Conservation (phyloP, 2,329 filamentous ascomycete species). For the Akanthomyces dipterigenus region DNA sequence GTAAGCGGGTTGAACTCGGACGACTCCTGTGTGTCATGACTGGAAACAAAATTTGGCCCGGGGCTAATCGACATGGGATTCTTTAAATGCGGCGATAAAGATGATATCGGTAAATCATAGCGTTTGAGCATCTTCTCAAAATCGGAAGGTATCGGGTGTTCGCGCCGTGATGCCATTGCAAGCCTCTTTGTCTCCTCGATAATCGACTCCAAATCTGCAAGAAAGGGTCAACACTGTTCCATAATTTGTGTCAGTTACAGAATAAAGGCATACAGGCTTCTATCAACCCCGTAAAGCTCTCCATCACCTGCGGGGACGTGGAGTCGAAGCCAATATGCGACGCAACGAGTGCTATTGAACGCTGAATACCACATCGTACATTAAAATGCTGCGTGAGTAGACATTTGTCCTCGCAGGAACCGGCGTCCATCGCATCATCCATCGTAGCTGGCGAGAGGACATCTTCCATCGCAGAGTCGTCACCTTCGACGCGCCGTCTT, state of each 20-base stretch:
- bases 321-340: constrained; percentile 52
- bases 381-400: constrained; percentile 26
- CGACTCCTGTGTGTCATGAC: constrained; percentile 26
- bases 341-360: constrained; percentile 49
- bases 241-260: no score
- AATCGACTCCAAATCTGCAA: constrained; percentile 44
- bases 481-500: not conserved
- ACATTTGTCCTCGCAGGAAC: constrained; percentile 14
- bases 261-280: constrained; percentile 46
- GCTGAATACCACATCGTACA: constrained; percentile 36
- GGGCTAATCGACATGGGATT: constrained; percentile 36
- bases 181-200: constrained; percentile 41
- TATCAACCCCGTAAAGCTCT: constrained; percentile 48
- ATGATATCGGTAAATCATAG: constrained; percentile 44
- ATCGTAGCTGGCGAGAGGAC: not conserved
- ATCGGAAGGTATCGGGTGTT: constrained; percentile 48
- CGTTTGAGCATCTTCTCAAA: constrained; percentile 47
- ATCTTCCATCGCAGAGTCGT: constrained; percentile 3
- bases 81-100: constrained; percentile 49
- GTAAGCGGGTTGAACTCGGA: constrained; percentile 35
- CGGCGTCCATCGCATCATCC: constrained; percentile 12
- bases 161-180: constrained; percentile 43
- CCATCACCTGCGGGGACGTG: constrained; percentile 49
- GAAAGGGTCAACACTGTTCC: not conserved
- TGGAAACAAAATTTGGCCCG: constrained; percentile 29